Evolutionary conservation across 192 early-diverging fungal genomes (phyloP).

Genomic region (Gaertneriomyces sp.): DNA sequence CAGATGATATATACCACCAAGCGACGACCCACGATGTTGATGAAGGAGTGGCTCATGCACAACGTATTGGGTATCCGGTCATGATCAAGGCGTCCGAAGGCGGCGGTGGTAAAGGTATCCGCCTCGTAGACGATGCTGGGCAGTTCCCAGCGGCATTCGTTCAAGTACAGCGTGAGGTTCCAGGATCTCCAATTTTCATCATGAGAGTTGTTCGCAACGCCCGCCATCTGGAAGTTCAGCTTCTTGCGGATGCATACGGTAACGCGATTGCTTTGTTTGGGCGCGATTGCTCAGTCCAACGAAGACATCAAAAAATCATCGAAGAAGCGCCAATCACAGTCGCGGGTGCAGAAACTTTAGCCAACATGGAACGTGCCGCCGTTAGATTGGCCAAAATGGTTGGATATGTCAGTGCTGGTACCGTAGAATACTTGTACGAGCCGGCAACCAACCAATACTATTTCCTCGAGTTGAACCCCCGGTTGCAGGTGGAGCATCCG

Average conservation of each 20-base stretch:
- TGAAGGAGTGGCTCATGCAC: slow-evolving; percentile 79
- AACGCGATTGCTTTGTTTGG: slow-evolving; percentile 99
- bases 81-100: slow-evolving; percentile 99
- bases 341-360: slow-evolving; percentile 57
- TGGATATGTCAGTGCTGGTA: slow-evolving; percentile 75
- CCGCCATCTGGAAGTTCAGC: slow-evolving; percentile 95
- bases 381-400: slow-evolving; percentile 90
- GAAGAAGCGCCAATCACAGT: slow-evolving; percentile 95
- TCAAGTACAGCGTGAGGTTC: slow-evolving; percentile 92
- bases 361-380: slow-evolving; percentile 94
- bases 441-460: slow-evolving; percentile 82
- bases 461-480: slow-evolving; percentile 96
- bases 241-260: slow-evolving; percentile 93
- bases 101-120: slow-evolving; percentile 98
- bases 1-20: slow-evolving; percentile 71
- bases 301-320: slow-evolving; percentile 98
- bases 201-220: slow-evolving; percentile 96
- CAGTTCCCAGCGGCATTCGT: slow-evolving; percentile 74
- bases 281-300: slow-evolving; percentile 96
- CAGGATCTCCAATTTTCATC: slow-evolving; percentile 96
- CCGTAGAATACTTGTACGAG: slow-evolving; percentile 95
- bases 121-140: slow-evolving; percentile 75
- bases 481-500: slow-evolving; percentile 98
- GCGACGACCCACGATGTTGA: slow-evolving; percentile 84
- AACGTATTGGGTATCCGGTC: slow-evolving; percentile 90